A percentile compares a stretch with the other conserved stretches of the same genome.
phyloP scores from a whole-genome alignment of 768 basidiomycete species.

The Nevesoporus exiguus region DNA sequence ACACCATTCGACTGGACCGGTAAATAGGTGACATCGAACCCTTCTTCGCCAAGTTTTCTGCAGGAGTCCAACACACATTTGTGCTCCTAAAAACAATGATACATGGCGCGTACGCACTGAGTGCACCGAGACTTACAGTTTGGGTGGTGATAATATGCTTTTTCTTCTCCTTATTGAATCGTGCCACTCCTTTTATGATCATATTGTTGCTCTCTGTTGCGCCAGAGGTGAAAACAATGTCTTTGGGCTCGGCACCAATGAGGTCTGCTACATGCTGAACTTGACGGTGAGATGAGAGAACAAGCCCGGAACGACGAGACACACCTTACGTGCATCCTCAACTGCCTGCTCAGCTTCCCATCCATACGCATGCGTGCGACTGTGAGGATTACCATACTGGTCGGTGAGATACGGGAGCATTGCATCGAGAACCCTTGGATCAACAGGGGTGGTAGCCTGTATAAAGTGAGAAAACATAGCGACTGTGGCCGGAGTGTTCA shows the following conservation, averaged over 20 bases:
- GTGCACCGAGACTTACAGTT: slow-evolving; percentile 54
- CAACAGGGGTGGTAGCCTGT: slow-evolving; percentile 95
- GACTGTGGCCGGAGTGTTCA: not conserved
- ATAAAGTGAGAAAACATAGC: slow-evolving; percentile 6
- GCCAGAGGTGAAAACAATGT: slow-evolving; percentile 95
- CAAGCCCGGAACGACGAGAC: slow-evolving; percentile 10
- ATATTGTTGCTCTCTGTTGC: slow-evolving; percentile 99
- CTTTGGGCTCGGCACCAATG: slow-evolving; percentile 92
- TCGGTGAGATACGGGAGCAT: slow-evolving; percentile 97
- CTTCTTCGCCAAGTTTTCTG: slow-evolving; percentile 91
- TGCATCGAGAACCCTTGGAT: slow-evolving; percentile 93
- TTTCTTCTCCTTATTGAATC: slow-evolving; percentile 92
- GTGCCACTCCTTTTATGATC: slow-evolving; percentile 94
- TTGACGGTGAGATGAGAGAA: not conserved
- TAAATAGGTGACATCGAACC: slow-evolving; percentile 97
- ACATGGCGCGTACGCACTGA: not conserved
- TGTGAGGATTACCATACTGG: slow-evolving; percentile 97
- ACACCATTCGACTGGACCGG: slow-evolving; percentile 87
- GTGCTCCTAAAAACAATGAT: slow-evolving; percentile 66
- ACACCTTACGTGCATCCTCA: slow-evolving; percentile 84
- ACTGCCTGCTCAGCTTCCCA: slow-evolving; percentile 98
- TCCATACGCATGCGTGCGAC: slow-evolving; percentile 96
- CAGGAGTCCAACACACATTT: slow-evolving; percentile 99
- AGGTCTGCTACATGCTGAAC: slow-evolving; percentile 82
- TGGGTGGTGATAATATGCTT: slow-evolving; percentile 92